These are phyloP conservation scores for Penicillium cosmopolitanum DNA, from an alignment of 495 filamentous ascomycete species.

Conservation along the genomic window DNA sequence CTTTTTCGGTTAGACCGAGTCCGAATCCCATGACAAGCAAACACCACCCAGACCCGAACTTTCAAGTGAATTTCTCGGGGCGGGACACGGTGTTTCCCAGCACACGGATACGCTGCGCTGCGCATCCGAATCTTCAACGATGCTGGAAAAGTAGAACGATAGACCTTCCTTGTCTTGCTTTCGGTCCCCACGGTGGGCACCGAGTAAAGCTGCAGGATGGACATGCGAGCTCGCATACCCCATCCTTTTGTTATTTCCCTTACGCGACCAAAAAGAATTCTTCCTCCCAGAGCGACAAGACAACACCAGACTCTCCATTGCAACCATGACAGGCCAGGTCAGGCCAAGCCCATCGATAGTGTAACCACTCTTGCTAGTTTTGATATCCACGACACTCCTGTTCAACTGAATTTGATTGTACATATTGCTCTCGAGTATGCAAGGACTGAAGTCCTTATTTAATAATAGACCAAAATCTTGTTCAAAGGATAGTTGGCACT, in stretches of 20 bases:
- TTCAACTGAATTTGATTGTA: background rate
- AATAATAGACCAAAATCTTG: background rate
- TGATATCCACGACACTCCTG: background rate
- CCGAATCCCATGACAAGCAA: slow-evolving; percentile 11
- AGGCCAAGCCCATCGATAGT: background rate
- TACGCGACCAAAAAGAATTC: slow-evolving; percentile 28
- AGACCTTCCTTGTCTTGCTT: slow-evolving; percentile 17
- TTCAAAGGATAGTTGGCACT: no score
- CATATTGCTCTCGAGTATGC: background rate
- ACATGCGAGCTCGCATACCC: background rate
- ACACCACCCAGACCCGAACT: slow-evolving; percentile 4
- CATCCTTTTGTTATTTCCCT: slow-evolving; percentile 22
- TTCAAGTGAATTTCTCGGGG: slow-evolving; percentile 6
- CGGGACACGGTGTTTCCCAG: slow-evolving; percentile 12
- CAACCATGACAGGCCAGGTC: background rate
- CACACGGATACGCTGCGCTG: slow-evolving; percentile 17
- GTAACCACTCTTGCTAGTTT: background rate
- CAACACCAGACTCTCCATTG: background rate
- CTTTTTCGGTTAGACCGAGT: slow-evolving; percentile 15
- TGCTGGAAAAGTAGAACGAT: slow-evolving; percentile 32
- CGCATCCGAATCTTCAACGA: slow-evolving; percentile 37
- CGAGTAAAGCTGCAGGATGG: slow-evolving; percentile 6
- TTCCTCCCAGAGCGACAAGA: slow-evolving; percentile 30
- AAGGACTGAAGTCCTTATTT: background rate
- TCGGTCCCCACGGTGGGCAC: slow-evolving; percentile 8